These are phyloP conservation scores for Parasitella parasitica DNA, from an alignment of 371 early-diverging fungal genomes.

Conservation along the genomic window DNA sequence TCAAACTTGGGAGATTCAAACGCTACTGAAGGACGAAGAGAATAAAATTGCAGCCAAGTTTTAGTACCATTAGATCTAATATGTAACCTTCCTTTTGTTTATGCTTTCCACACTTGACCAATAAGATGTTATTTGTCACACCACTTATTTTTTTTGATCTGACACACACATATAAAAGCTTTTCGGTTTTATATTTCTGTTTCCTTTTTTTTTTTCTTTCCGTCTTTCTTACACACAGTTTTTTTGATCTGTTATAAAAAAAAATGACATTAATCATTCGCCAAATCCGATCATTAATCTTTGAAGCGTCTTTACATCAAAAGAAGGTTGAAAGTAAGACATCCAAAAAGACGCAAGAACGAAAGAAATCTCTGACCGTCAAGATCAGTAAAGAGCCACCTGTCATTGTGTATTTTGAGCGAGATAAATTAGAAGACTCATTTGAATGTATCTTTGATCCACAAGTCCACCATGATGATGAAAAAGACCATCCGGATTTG, in stretches of 20 bases:
- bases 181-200: constrained; percentile 4
- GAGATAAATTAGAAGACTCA: constrained; percentile 32
- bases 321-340: neutral
- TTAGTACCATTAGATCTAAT: neutral
- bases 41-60: neutral
- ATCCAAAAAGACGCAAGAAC: neutral
- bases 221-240: neutral
- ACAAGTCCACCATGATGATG: constrained; percentile 39
- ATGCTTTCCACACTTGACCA: neutral
- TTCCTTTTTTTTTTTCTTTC: neutral
- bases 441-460: constrained; percentile 52
- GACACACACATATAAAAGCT: constrained; percentile 8
- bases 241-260: neutral
- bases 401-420: constrained; percentile 37
- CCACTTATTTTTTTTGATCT: constrained; percentile 7
- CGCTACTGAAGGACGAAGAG: constrained; percentile 8
- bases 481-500: constrained; percentile 45
- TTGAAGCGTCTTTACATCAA: constrained; percentile 2
- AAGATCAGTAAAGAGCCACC: constrained; percentile 51
- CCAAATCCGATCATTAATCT: constrained; percentile 14
- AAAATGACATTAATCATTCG: constrained; percentile 25
- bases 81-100: constrained; percentile 2
- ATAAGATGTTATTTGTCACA: constrained; percentile 1
- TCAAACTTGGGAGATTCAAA: constrained; percentile 51
- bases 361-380: constrained; percentile 32